Evolutionary conservation across 192 early-diverging fungal genomes (phyloP).

Genomic region (Tieghemiomyces parasiticus): DNA sequence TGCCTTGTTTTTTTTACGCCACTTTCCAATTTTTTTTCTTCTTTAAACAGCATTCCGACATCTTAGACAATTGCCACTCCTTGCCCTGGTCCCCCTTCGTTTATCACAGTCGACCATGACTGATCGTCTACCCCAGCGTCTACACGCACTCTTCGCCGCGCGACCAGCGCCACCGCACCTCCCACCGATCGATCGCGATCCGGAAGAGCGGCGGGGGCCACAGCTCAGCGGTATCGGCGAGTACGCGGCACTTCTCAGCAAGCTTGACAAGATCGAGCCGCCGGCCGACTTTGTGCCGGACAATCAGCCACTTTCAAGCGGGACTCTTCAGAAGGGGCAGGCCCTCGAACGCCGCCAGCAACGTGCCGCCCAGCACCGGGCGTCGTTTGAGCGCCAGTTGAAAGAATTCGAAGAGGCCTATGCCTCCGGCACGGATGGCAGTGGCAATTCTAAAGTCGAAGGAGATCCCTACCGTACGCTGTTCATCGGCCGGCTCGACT

Average conservation of each 20-base stretch:
- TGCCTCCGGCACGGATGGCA: slow-evolving; percentile 24
- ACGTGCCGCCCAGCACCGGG: not conserved
- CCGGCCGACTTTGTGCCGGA: slow-evolving; percentile 54
- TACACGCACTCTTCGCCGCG: slow-evolving; percentile 66
- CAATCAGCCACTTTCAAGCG: slow-evolving; percentile 22
- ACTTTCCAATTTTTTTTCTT: no score
- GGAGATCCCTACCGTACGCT: slow-evolving; percentile 73
- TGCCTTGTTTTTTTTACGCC: no score
- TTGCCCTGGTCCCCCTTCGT: no score
- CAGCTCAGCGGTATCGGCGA: slow-evolving; percentile 40
- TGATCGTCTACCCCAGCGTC: slow-evolving; percentile 38
- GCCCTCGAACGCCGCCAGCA: not conserved
- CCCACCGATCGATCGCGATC: slow-evolving; percentile 49
- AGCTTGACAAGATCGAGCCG: slow-evolving; percentile 58
- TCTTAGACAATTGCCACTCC: no score
- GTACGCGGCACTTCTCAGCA: slow-evolving; percentile 30
- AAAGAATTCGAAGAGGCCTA: not conserved
- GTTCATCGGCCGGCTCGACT: slow-evolving; percentile 62
- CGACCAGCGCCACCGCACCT: slow-evolving; percentile 55
- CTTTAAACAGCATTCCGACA: no score
- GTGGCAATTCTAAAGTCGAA: slow-evolving; percentile 35
- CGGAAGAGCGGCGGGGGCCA: slow-evolving; percentile 34
- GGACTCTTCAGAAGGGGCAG: no score
- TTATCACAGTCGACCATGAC: no score
- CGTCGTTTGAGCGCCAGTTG: not conserved